Percentiles rank a stretch among this genome's conserved stretches.
These are phyloP conservation scores for Russula vinacea DNA, from an alignment of 768 basidiomycete species.

Conservation along the genomic window DNA sequence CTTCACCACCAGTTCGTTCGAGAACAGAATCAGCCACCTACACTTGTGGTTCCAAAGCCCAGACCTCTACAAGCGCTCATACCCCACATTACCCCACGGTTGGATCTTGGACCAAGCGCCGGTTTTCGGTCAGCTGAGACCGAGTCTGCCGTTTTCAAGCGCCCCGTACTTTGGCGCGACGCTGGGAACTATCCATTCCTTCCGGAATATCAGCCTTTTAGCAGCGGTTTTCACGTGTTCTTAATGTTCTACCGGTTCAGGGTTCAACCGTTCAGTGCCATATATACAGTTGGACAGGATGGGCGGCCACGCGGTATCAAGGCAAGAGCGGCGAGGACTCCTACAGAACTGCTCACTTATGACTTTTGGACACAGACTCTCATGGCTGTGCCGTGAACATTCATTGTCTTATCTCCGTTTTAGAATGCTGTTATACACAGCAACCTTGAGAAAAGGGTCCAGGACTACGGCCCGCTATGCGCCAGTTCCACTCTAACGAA, in stretches of 20 bases:
- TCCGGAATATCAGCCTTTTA: background rate
- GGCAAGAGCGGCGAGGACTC: constrained; percentile 2
- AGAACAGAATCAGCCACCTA: constrained; percentile 8
- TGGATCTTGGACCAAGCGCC: constrained; percentile 11
- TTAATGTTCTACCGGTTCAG: background rate
- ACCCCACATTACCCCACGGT: constrained; percentile 26
- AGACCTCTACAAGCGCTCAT: constrained; percentile 19
- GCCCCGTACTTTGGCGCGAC: background rate
- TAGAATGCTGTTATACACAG: background rate
- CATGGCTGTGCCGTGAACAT: background rate
- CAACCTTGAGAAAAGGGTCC: constrained; percentile 3
- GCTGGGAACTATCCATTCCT: background rate
- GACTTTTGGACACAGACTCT: background rate
- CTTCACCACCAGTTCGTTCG: constrained; percentile 21
- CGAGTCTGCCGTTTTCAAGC: background rate
- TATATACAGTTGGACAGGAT: background rate
- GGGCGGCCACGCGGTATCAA: constrained; percentile 2
- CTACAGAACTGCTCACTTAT: background rate
- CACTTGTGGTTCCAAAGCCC: constrained; percentile 8
- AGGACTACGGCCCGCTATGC: background rate
- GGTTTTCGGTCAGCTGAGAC: constrained; percentile 10
- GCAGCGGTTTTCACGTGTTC: background rate
- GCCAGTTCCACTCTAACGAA: background rate
- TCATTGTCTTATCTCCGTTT: background rate
- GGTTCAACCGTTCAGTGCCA: background rate